Evolutionary conservation across 371 early-diverging fungal genomes (phyloP).

Genomic region (Circinella umbellata): DNA sequence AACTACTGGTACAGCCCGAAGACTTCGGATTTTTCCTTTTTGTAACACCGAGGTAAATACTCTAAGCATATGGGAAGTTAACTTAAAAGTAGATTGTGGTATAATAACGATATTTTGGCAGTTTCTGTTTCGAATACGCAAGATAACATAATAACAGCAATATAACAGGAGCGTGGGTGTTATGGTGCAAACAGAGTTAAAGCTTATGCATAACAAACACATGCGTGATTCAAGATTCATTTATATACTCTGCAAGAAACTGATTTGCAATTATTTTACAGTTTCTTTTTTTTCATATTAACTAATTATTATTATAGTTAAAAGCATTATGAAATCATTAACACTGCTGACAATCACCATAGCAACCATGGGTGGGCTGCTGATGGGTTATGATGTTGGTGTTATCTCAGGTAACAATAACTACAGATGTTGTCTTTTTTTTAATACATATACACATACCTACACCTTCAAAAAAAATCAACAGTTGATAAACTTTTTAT

Average conservation of each 20-base stretch:
- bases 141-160: not conserved
- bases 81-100: too few relatives aligned
- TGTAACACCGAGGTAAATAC: not conserved
- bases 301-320: not conserved
- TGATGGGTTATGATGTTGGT: constrained; percentile 56
- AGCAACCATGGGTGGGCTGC: constrained; percentile 50
- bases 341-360: constrained; percentile 39
- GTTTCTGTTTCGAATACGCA: not conserved
- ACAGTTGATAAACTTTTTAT: too few relatives aligned
- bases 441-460: constrained; percentile 14
- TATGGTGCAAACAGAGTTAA: too few relatives aligned
- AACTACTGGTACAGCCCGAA: not conserved
- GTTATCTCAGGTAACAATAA: constrained; percentile 19
- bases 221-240: not conserved
- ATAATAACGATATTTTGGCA: constrained; percentile 1
- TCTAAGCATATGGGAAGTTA: not conserved
- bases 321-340: constrained; percentile 34
- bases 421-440: not conserved
- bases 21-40: not conserved
- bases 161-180: too few relatives aligned
- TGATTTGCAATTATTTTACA: not conserved
- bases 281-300: not conserved
- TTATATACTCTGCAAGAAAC: not conserved
- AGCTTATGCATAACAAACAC: too few relatives aligned
- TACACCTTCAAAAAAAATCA: too few relatives aligned